Evolutionary conservation across 1,139 yeast species (phyloP).

Genomic region (Trichomonascaceae sp.): DNA sequence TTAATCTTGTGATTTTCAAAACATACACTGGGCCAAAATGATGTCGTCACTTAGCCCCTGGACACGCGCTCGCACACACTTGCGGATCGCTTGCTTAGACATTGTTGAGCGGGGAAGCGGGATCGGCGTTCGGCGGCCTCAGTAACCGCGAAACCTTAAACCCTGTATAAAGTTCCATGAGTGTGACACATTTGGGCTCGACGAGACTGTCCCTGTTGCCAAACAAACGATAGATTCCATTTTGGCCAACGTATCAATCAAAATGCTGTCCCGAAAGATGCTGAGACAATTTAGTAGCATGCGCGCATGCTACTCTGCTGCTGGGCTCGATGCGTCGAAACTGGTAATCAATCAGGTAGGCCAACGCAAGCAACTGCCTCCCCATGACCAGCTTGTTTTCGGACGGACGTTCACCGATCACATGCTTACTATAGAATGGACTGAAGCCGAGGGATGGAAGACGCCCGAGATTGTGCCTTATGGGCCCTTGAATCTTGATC

Average conservation of each 20-base stretch:
- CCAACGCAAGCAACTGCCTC: conserved; percentile 49
- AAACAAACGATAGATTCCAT: too few species aligned
- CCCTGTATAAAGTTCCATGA: too few species aligned
- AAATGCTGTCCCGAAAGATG: too few species aligned
- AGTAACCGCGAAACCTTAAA: too few species aligned
- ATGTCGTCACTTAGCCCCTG: neutral
- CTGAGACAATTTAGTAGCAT: too few species aligned
- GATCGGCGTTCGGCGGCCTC: too few species aligned
- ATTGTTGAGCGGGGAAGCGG: neutral
- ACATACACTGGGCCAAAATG: conserved; percentile 5
- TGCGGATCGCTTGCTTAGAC: neutral
- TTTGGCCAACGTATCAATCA: too few species aligned
- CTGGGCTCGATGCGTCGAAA: conserved; percentile 58
- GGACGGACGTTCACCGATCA: conserved; percentile 85
- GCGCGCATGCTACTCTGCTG: too few species aligned
- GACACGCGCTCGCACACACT: neutral
- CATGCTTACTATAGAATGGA: conserved; percentile 84
- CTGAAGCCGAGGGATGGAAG: conserved; percentile 66
- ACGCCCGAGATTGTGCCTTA: conserved; percentile 78
- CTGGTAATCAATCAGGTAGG: conserved; percentile 44
- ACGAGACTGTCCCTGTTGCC: too few species aligned
- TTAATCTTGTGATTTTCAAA: neutral
- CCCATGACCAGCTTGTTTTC: conserved; percentile 67
- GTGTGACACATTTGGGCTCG: too few species aligned
- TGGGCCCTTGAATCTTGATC: conserved; percentile 63